These are phyloP conservation scores for Rhododendron ovatum DNA, from an alignment of 148 eudicot genomes.

Conservation along the genomic window DNA sequence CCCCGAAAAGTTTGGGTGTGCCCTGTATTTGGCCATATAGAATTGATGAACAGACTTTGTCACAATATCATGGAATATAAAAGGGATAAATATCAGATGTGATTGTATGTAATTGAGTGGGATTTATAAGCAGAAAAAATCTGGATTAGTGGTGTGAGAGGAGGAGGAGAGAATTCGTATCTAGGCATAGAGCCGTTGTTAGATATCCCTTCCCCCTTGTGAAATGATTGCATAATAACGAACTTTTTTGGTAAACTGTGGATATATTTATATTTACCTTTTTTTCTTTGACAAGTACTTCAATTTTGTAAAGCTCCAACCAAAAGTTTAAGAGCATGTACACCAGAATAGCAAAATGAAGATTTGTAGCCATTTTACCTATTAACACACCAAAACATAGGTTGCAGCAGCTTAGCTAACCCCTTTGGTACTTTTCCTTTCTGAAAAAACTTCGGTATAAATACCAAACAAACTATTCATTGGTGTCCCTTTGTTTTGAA, in stretches of 20 bases:
- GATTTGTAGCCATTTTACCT: no score
- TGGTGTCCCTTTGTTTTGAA: no score
- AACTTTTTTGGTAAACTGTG: not conserved
- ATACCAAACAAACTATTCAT: no score
- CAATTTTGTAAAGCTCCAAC: not conserved
- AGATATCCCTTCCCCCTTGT: not conserved
- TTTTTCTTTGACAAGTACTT: not conserved
- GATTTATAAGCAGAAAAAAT: not conserved
- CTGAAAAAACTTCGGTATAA: no score
- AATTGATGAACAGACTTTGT: not conserved
- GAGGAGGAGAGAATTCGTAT: not conserved
- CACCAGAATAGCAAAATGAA: no score
- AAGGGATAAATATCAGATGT: not conserved
- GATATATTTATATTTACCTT: not conserved
- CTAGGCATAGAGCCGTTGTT: not conserved
- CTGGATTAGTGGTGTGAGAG: not conserved
- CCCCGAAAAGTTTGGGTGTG: accelerated
- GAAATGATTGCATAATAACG: not conserved
- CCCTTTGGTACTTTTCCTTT: no score
- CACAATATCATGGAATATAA: not conserved
- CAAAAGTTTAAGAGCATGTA: not conserved
- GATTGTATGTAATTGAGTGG: not conserved
- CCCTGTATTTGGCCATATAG: not conserved
- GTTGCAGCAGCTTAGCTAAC: no score
- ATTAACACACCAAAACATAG: no score